phyloP scores from a whole-genome alignment of 2,329 filamentous ascomycete genomes.

The Rutstroemia sp. region DNA sequence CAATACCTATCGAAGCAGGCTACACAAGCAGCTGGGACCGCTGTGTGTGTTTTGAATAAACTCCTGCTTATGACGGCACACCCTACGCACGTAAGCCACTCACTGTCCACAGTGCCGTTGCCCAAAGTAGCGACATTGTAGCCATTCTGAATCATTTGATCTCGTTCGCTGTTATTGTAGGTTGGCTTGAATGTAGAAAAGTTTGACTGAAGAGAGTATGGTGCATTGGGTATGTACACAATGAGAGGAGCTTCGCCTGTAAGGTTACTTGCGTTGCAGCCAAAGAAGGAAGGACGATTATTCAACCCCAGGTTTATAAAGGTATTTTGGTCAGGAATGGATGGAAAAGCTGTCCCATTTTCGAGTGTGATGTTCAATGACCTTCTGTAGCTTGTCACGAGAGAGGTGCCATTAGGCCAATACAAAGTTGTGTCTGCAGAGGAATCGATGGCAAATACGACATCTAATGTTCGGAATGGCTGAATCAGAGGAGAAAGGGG shows the following conservation, averaged over 20 bases:
- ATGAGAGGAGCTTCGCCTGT: slow-evolving; percentile 56
- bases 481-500: slow-evolving; percentile 72
- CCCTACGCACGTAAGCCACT: slow-evolving; percentile 78
- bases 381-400: slow-evolving; percentile 68
- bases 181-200: slow-evolving; percentile 65
- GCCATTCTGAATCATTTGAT: slow-evolving; percentile 79
- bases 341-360: slow-evolving; percentile 65
- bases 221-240: slow-evolving; percentile 82
- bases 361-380: slow-evolving; percentile 42
- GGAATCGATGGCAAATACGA: slow-evolving; percentile 74
- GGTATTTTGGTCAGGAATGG: slow-evolving; percentile 65
- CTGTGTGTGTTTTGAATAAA: slow-evolving; percentile 60
- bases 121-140: slow-evolving; percentile 79
- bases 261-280: slow-evolving; percentile 61
- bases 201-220: slow-evolving; percentile 71
- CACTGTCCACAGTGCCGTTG: slow-evolving; percentile 64
- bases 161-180: slow-evolving; percentile 59
- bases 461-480: slow-evolving; percentile 62
- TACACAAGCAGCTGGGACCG: slow-evolving; percentile 63
- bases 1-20: slow-evolving; percentile 78
- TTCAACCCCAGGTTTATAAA: slow-evolving; percentile 74
- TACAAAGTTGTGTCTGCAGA: slow-evolving; percentile 61
- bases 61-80: slow-evolving; percentile 79
- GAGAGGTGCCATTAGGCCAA: slow-evolving; percentile 72
- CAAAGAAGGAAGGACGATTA: slow-evolving; percentile 70